These are phyloP conservation scores for Pseudocercospora fijiensis DNA, from an alignment of 2,329 filamentous ascomycete species.

Conservation along the genomic window DNA sequence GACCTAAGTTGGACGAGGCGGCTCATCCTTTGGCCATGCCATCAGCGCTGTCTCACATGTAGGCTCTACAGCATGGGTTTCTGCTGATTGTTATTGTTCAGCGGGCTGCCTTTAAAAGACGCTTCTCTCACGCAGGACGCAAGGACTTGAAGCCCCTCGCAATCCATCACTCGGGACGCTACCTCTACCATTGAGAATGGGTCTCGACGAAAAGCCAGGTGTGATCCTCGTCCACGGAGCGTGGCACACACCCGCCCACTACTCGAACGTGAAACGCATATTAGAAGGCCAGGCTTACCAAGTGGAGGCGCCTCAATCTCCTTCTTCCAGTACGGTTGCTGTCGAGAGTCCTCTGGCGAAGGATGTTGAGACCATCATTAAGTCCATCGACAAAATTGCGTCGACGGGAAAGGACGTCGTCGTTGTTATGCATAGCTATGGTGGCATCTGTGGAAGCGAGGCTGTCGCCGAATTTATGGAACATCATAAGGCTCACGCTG, in stretches of 20 bases:
- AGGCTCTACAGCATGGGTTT: not conserved
- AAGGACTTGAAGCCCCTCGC: not conserved
- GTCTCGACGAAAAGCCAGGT: conserved; percentile 3
- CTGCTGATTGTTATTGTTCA: not conserved
- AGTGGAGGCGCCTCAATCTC: conserved; percentile 10
- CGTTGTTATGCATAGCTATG: conserved; percentile 37
- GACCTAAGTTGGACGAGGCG: too few species aligned
- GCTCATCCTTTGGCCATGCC: not conserved
- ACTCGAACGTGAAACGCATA: conserved; percentile 2
- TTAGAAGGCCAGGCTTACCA: conserved; percentile 13
- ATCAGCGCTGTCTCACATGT: not conserved
- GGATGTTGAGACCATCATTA: conserved; percentile 10
- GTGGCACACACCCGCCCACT: conserved; percentile 18
- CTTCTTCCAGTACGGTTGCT: conserved; percentile 6
- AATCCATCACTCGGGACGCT: not conserved
- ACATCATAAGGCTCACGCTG: not conserved
- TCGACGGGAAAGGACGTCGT: conserved; percentile 30
- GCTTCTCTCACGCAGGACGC: not conserved
- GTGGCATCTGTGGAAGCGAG: conserved; percentile 34
- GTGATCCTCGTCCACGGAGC: conserved; percentile 18
- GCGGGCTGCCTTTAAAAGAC: not conserved
- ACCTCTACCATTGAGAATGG: not conserved
- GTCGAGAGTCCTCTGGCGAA: conserved; percentile 7
- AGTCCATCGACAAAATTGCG: conserved; percentile 23
- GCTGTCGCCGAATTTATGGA: conserved; percentile 24